phyloP scores from a whole-genome alignment of 495 filamentous ascomycete genomes.

The Penicillium desertorum region DNA sequence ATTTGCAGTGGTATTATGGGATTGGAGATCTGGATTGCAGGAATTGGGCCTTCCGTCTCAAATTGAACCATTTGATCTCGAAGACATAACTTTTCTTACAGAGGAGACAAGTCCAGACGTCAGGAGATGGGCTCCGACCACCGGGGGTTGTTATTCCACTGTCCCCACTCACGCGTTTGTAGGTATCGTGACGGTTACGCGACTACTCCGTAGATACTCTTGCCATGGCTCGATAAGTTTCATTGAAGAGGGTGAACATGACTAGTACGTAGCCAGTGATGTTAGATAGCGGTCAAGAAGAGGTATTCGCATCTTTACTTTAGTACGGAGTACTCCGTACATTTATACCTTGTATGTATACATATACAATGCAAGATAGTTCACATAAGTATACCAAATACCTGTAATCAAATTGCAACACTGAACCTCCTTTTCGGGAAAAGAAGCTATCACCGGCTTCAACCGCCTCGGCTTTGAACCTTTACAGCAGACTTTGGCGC shows the following conservation, averaged over 20 bases:
- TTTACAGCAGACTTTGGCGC: conserved; percentile 20
- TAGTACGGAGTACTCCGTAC: too few species aligned
- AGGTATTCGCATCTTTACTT: too few species aligned
- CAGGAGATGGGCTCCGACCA: conserved; percentile 24
- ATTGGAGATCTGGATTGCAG: neutral
- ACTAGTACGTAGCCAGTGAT: neutral
- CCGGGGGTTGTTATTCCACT: conserved; percentile 17
- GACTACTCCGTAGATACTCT: neutral
- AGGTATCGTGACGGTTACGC: conserved; percentile 3
- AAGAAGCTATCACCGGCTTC: conserved; percentile 31
- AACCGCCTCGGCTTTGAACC: conserved; percentile 31
- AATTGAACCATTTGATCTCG: neutral
- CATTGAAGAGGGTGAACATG: neutral
- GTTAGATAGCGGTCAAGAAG: neutral
- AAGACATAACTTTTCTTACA: neutral
- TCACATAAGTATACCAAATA: neutral
- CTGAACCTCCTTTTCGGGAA: conserved; percentile 9
- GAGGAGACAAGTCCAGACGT: neutral
- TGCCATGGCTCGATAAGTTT: neutral
- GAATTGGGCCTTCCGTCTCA: neutral
- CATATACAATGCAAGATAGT: neutral
- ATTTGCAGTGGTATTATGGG: neutral
- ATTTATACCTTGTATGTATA: too few species aligned
- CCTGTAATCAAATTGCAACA: conserved; percentile 12
- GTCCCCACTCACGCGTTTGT: conserved; percentile 19